Conservation (phyloP, 352 stramenopile species). For the Phytopythium ostracodes region DNA sequence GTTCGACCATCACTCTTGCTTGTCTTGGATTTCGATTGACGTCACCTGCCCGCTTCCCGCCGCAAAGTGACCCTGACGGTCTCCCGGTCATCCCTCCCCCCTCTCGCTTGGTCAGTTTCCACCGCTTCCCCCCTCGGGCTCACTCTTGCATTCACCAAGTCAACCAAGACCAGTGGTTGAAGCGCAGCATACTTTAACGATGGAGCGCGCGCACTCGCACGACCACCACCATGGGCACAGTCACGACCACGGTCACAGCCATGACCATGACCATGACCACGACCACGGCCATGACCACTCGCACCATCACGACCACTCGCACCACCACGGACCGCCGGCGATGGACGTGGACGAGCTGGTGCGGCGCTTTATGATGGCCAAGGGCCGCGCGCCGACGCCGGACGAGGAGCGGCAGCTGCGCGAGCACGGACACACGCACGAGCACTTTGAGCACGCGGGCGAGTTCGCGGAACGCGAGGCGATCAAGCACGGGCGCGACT, state of each 20-base stretch:
- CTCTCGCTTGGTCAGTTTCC: background rate
- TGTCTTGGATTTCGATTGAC: background rate
- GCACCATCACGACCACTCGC: slow-evolving; percentile 20
- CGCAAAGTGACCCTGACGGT: background rate
- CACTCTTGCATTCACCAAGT: background rate
- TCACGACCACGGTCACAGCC: slow-evolving; percentile 21
- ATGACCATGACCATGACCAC: slow-evolving; percentile 21
- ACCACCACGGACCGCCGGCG: slow-evolving; percentile 15
- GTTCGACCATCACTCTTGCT: slow-evolving; percentile 8
- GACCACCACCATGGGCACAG: slow-evolving; percentile 19
- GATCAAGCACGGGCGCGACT: slow-evolving; percentile 59
- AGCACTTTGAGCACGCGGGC: slow-evolving; percentile 83
- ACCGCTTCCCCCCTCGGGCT: background rate
- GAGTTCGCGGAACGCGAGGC: slow-evolving; percentile 65
- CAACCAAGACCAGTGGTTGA: too few relatives aligned
- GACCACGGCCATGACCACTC: slow-evolving; percentile 20
- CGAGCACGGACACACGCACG: slow-evolving; percentile 86
- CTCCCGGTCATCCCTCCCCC: background rate
- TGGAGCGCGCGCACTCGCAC: slow-evolving; percentile 30
- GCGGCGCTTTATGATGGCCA: slow-evolving; percentile 54
- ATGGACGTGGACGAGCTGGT: slow-evolving; percentile 68
- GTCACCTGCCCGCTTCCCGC: background rate
- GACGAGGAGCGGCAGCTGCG: slow-evolving; percentile 75
- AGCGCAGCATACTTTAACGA: too few relatives aligned
- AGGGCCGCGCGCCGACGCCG: slow-evolving; percentile 57